phyloP scores from a whole-genome alignment of 148 eudicot genomes.

The Rhododendron molle region DNA sequence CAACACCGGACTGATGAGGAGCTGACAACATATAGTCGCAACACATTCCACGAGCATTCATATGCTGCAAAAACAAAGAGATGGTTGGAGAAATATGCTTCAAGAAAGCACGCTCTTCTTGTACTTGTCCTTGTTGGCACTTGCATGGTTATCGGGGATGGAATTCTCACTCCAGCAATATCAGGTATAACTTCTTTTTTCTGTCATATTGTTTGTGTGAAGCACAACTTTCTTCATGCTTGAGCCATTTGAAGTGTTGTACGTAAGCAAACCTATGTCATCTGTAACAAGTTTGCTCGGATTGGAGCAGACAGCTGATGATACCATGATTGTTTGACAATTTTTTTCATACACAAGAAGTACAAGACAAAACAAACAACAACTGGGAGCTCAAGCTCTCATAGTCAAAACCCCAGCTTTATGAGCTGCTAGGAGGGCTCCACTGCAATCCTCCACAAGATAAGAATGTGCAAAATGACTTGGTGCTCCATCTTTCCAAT shows the following conservation, averaged over 20 bases:
- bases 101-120: conserved; percentile 71
- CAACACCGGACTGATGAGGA: conserved; percentile 95
- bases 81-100: conserved; percentile 76
- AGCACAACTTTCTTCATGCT: conserved; percentile 2
- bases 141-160: conserved; percentile 96
- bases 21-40: conserved; percentile 92
- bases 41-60: conserved; percentile 55
- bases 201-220: neutral
- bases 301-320: neutral
- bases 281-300: neutral
- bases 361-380: neutral
- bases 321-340: conserved; percentile 2
- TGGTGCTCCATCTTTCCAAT: neutral
- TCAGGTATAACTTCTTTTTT: conserved; percentile 51
- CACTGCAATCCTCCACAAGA: neutral
- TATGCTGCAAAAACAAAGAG: conserved; percentile 82
- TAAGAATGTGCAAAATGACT: neutral
- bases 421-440: neutral
- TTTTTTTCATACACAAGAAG: neutral
- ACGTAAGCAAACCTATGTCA: neutral
- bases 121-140: conserved; percentile 83
- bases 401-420: neutral
- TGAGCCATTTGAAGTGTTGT: neutral
- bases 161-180: conserved; percentile 95
- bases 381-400: neutral